Conservation (phyloP, 2,329 filamentous ascomycete species). For the Ascomycota sp. region DNA sequence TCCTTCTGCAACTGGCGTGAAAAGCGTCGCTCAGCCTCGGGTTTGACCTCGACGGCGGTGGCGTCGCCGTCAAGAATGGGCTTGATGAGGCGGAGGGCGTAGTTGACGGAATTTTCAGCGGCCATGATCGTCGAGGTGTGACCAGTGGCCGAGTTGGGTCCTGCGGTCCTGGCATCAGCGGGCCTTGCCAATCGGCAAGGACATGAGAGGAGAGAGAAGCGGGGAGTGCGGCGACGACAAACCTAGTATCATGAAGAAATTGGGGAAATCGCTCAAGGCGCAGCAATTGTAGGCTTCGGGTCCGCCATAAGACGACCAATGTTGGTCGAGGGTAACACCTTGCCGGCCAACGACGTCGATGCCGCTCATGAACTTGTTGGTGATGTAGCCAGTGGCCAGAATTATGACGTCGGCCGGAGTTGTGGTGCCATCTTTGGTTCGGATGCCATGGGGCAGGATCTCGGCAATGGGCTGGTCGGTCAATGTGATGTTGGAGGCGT, state of each 20-base stretch:
- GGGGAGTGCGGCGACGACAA: background rate
- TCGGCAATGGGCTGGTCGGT: conserved; percentile 26
- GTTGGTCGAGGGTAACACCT: conserved; percentile 26
- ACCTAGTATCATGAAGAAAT: conserved; percentile 40
- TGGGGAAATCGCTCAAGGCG: conserved; percentile 37
- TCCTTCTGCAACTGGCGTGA: conserved; percentile 11
- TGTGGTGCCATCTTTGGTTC: conserved; percentile 15
- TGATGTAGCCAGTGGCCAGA: conserved; percentile 37
- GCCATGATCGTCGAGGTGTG: conserved; percentile 38
- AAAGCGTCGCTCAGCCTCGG: conserved; percentile 13
- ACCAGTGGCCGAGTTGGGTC: conserved; percentile 39
- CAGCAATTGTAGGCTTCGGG: conserved; percentile 37
- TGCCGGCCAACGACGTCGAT: conserved; percentile 27
- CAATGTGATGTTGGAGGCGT: conserved; percentile 21
- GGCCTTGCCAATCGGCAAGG: too few relatives aligned
- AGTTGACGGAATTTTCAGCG: conserved; percentile 37
- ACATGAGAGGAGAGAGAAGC: too few relatives aligned
- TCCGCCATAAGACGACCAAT: conserved; percentile 37
- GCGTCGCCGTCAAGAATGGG: conserved; percentile 16
- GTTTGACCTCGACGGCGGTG: conserved; percentile 11
- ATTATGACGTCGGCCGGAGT: conserved; percentile 35
- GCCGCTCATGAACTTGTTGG: conserved; percentile 28
- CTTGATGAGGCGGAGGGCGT: conserved; percentile 33
- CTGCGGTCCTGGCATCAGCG: conserved; percentile 4
- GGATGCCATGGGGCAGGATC: conserved; percentile 19